A percentile compares a stretch with the other conserved stretches of the same genome.
These are phyloP conservation scores for Zhuliangozyma parablackwelliae DNA, from an alignment of 1,139 yeast species.

Conservation along the genomic window DNA sequence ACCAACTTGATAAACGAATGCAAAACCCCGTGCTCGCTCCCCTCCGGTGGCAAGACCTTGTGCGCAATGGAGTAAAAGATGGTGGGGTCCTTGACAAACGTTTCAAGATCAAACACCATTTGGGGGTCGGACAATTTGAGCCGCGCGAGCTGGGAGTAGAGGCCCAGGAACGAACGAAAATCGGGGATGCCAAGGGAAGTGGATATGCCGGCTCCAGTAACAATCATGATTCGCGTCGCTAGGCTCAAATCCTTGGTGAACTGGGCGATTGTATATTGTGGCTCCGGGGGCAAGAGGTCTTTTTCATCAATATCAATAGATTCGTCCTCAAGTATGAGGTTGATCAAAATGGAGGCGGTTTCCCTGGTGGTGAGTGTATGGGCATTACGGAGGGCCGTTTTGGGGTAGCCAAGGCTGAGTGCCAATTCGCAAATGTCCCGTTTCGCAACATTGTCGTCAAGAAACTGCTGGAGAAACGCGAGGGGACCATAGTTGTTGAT, in stretches of 20 bases:
- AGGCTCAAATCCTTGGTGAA: constrained; percentile 5
- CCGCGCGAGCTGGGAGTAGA: constrained; percentile 64
- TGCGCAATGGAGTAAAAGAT: constrained; percentile 83
- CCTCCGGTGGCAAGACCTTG: constrained; percentile 75
- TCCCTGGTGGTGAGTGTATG: constrained; percentile 8
- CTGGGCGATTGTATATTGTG: constrained; percentile 3
- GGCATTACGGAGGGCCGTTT: constrained; percentile 7
- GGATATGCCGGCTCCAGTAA: constrained; percentile 94
- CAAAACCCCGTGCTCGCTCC: constrained; percentile 63
- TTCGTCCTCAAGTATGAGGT: constrained; percentile 12
- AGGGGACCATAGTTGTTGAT: constrained; percentile 56
- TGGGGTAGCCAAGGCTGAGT: constrained; percentile 38
- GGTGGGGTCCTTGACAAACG: constrained; percentile 71
- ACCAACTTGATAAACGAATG: constrained; percentile 76
- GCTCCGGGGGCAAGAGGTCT: constrained; percentile 1
- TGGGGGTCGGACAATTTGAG: constrained; percentile 84
- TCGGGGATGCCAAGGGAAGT: constrained; percentile 90
- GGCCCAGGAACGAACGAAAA: constrained; percentile 83
- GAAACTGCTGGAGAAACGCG: constrained; percentile 47
- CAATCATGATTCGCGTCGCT: constrained; percentile 52
- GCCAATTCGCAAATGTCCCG: constrained; percentile 44
- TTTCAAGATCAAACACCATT: constrained; percentile 76
- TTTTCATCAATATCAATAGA: neutral
- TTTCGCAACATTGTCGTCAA: constrained; percentile 51
- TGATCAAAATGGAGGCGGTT: constrained; percentile 14